Evolutionary conservation across 306 rosid genomes (phyloP).

Genomic region (Clitoria ternatea): DNA sequence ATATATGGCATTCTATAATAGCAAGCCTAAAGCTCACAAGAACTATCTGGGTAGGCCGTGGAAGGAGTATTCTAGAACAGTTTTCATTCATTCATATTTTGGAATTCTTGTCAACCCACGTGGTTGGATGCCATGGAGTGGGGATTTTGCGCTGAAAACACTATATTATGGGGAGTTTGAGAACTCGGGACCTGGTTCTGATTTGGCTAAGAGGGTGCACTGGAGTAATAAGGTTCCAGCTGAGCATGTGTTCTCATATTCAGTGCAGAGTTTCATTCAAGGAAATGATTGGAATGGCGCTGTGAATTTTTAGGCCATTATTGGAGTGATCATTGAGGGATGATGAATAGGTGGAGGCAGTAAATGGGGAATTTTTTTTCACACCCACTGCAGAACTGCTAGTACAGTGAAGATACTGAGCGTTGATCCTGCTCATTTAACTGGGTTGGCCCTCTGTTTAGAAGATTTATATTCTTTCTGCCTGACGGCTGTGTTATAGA

Average conservation of each 20-base stretch:
- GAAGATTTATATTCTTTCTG: not conserved
- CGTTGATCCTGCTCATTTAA: conserved; percentile 9
- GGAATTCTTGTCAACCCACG: conserved; percentile 49
- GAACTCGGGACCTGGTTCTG: conserved; percentile 61
- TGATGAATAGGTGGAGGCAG: conserved; percentile 8
- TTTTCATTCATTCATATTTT: conserved; percentile 49
- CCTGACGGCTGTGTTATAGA: not conserved
- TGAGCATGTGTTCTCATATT: conserved; percentile 53
- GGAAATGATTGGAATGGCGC: conserved; percentile 69
- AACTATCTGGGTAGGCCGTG: conserved; percentile 96
- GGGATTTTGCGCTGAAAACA: conserved; percentile 54
- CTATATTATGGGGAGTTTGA: conserved; percentile 77
- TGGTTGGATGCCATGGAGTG: conserved; percentile 87
- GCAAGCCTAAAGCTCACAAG: conserved; percentile 69
- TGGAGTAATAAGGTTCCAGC: conserved; percentile 72
- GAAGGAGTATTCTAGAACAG: conserved; percentile 85
- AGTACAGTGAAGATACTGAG: conserved; percentile 7
- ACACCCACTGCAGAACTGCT: conserved; percentile 15
- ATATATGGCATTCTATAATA: conserved; percentile 61
- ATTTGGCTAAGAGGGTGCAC: conserved; percentile 40
- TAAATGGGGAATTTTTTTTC: conserved; percentile 9
- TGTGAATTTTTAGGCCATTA: conserved; percentile 20
- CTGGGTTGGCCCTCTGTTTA: not conserved
- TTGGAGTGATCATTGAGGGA: not conserved
- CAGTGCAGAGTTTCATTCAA: conserved; percentile 77